Conservation (phyloP, 225 moss, liverwort and hornwort species). For the Bryum argenteum region DNA sequence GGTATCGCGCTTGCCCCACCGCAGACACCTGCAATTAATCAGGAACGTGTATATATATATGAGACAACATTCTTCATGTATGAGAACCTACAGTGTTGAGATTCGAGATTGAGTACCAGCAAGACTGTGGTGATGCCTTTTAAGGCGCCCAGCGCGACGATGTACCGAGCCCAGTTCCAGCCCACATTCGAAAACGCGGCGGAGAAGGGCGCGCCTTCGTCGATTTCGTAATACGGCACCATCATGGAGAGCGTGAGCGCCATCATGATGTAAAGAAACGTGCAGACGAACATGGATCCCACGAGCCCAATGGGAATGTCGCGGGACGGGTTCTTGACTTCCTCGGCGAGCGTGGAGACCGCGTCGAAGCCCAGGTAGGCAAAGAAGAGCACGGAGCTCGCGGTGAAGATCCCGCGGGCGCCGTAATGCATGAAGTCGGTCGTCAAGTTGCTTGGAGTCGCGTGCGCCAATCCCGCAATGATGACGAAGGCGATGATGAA, state of each 20-base stretch:
- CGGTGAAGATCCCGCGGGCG: slow-evolving; percentile 50
- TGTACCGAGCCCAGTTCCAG: slow-evolving; percentile 81
- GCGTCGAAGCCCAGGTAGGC: slow-evolving; percentile 59
- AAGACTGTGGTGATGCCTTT: slow-evolving; percentile 84
- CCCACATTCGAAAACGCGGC: slow-evolving; percentile 67
- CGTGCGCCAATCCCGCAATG: slow-evolving; percentile 55
- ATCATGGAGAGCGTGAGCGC: slow-evolving; percentile 76
- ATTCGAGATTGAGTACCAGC: too few relatives aligned
- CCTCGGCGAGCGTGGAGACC: slow-evolving; percentile 66
- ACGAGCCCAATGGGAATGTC: slow-evolving; percentile 85
- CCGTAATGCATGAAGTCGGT: slow-evolving; percentile 55
- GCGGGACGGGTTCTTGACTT: slow-evolving; percentile 60
- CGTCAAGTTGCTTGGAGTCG: slow-evolving; percentile 38
- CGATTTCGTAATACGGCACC: slow-evolving; percentile 57
- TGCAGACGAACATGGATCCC: slow-evolving; percentile 69
- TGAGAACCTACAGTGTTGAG: too few relatives aligned
- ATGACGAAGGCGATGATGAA: slow-evolving; percentile 61
- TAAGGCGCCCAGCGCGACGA: slow-evolving; percentile 79
- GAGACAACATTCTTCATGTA: too few relatives aligned
- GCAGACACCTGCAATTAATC: slow-evolving; percentile 3
- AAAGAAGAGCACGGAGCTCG: slow-evolving; percentile 54
- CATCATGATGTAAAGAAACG: slow-evolving; percentile 73
- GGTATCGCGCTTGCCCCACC: slow-evolving; percentile 80
- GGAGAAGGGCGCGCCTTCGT: slow-evolving; percentile 63
- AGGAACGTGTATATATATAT: too few relatives aligned